Evolutionary conservation across 345 rosid species (phyloP).

Genomic region (Corchorus olitorius): DNA sequence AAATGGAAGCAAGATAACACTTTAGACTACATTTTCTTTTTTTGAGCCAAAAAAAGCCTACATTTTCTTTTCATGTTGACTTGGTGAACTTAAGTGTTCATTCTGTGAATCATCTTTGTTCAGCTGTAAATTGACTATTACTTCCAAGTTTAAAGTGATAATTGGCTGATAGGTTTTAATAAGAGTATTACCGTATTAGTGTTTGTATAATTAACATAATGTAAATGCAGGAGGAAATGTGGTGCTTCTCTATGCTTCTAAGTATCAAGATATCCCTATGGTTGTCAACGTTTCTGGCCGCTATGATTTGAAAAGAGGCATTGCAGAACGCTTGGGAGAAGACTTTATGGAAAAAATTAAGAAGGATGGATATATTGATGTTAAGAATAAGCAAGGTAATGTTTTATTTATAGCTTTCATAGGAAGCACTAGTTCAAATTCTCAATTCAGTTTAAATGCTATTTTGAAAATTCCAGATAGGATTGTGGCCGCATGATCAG

Average conservation of each 20-base stretch:
- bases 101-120: conserved; percentile 1
- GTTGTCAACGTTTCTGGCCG: conserved; percentile 81
- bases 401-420: conserved; percentile 1
- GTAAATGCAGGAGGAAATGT: conserved; percentile 68
- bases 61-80: not conserved
- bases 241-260: conserved; percentile 86
- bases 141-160: not conserved
- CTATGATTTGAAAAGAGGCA: conserved; percentile 64
- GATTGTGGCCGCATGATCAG: not conserved
- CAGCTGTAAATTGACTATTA: not conserved
- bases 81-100: conserved; percentile 6
- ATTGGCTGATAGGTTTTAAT: not conserved
- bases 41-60: too few species aligned
- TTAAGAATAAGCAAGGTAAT: conserved; percentile 50
- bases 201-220: not conserved
- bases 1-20: not conserved
- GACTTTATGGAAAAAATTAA: conserved; percentile 53
- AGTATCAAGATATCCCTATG: conserved; percentile 57
- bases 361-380: conserved; percentile 59
- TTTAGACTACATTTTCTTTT: not conserved
- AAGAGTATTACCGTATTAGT: not conserved
- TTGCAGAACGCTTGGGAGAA: conserved; percentile 61
- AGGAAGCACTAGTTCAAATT: too few species aligned
- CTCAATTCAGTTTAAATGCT: not conserved
- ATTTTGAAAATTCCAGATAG: not conserved